Conservation (phyloP, 208 protist species). For the Crithidia acanthocephali region DNA sequence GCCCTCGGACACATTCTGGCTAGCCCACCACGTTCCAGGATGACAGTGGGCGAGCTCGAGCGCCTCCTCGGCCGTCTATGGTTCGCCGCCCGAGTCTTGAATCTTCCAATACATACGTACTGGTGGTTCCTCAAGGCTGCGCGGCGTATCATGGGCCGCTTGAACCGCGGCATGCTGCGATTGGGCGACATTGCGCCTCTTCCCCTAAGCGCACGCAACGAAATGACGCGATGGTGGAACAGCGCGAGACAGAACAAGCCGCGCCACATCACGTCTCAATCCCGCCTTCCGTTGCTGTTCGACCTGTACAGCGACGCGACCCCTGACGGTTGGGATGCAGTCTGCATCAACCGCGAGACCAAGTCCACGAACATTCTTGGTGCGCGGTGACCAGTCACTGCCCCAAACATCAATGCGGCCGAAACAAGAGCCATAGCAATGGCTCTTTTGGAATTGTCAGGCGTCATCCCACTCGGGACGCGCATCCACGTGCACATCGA, state of each 20-base stretch:
- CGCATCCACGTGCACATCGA: too few relatives aligned
- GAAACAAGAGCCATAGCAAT: too few relatives aligned
- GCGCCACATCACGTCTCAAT: background rate
- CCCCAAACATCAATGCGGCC: too few relatives aligned
- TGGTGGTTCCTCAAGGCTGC: conserved; percentile 1
- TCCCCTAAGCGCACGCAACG: background rate
- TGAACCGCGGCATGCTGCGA: background rate
- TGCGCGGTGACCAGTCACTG: too few relatives aligned
- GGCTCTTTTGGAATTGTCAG: too few relatives aligned
- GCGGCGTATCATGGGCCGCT: conserved; percentile 1
- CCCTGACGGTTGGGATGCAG: background rate
- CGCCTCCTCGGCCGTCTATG: background rate
- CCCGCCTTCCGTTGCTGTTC: background rate
- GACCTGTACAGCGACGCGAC: background rate
- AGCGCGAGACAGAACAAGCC: background rate
- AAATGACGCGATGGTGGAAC: background rate
- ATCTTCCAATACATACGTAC: background rate
- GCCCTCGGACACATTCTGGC: background rate
- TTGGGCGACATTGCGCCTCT: background rate
- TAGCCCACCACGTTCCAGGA: too few relatives aligned
- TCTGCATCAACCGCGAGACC: too few relatives aligned
- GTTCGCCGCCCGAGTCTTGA: background rate
- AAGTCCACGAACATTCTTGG: too few relatives aligned
- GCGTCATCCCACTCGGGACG: too few relatives aligned
- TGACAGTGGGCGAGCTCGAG: background rate